These are phyloP conservation scores for Trypanosoma platydactyli DNA, from an alignment of 208 protist species.

Conservation along the genomic window DNA sequence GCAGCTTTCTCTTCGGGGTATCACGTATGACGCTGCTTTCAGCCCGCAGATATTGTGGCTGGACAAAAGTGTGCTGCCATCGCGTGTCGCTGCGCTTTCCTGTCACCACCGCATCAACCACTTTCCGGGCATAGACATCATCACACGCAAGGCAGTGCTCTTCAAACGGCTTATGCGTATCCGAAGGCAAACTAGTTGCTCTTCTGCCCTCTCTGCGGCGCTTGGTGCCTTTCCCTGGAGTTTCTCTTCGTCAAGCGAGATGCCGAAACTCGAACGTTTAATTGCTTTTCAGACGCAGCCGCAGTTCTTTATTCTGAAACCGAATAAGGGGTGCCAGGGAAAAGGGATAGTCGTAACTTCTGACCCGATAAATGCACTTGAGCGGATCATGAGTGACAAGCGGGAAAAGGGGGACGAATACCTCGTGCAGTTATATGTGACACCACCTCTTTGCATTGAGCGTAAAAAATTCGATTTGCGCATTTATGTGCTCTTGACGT, in stretches of 20 bases:
- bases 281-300: slow-evolving; percentile 2
- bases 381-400: slow-evolving; percentile 18
- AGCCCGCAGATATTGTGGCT: slow-evolving; percentile 87
- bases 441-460: slow-evolving; percentile 88
- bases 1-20: neutral
- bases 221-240: slow-evolving; percentile 46
- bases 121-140: slow-evolving; percentile 87
- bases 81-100: slow-evolving; percentile 59
- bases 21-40: slow-evolving; percentile 18
- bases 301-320: slow-evolving; percentile 85
- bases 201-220: slow-evolving; percentile 7
- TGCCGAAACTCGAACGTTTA: slow-evolving; percentile 34
- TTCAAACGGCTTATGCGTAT: slow-evolving; percentile 87
- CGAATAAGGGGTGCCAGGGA: slow-evolving; percentile 82
- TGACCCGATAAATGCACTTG: slow-evolving; percentile 48
- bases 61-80: slow-evolving; percentile 74
- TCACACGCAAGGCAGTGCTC: slow-evolving; percentile 89
- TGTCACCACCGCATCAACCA: slow-evolving; percentile 92
- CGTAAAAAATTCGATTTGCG: slow-evolving; percentile 94
- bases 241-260: slow-evolving; percentile 48
- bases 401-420: slow-evolving; percentile 38
- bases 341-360: slow-evolving; percentile 74
- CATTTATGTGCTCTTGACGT: slow-evolving; percentile 90
- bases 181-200: slow-evolving; percentile 8
- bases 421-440: slow-evolving; percentile 89